phyloP scores from a whole-genome alignment of 208 protist genomes.

The Crithidia sp. region DNA sequence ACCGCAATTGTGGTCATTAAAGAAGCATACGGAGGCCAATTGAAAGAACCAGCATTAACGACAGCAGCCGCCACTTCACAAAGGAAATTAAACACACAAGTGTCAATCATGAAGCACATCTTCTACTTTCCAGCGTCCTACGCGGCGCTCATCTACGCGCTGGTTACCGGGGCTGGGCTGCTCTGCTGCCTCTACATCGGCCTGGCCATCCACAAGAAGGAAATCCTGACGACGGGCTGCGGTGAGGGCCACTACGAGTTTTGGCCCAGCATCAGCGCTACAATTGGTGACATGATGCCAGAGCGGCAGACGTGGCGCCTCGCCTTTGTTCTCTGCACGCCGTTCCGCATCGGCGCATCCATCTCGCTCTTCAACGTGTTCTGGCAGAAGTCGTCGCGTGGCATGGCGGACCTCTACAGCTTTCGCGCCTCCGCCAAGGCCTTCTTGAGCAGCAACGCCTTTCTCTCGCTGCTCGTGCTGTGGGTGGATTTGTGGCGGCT shows the following conservation, averaged over 20 bases:
- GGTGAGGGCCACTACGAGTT: constrained; percentile 67
- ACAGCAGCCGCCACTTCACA: too few species aligned
- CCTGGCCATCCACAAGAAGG: constrained; percentile 40
- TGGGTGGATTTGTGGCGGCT: constrained; percentile 56
- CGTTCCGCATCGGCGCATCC: constrained; percentile 57
- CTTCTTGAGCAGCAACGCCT: constrained; percentile 56
- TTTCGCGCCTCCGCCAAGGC: constrained; percentile 26
- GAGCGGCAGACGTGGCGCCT: constrained; percentile 76
- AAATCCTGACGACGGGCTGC: constrained; percentile 60
- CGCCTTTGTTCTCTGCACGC: constrained; percentile 56
- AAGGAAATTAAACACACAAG: background rate
- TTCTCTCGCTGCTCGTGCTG: constrained; percentile 52
- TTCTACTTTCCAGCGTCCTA: constrained; percentile 80
- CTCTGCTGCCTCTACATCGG: constrained; percentile 62
- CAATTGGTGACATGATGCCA: constrained; percentile 68
- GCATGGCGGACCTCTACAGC: constrained; percentile 51
- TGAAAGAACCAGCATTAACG: too few species aligned
- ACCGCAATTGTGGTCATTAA: too few species aligned
- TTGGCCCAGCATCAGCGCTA: constrained; percentile 80
- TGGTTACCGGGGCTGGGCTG: constrained; percentile 48
- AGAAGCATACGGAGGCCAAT: too few species aligned
- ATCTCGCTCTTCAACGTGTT: constrained; percentile 69
- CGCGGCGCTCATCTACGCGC: constrained; percentile 59
- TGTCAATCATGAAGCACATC: constrained; percentile 42
- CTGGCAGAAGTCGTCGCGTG: constrained; percentile 54